Conservation (phyloP, 345 rosid species). For the Moricandia moricandioides region DNA sequence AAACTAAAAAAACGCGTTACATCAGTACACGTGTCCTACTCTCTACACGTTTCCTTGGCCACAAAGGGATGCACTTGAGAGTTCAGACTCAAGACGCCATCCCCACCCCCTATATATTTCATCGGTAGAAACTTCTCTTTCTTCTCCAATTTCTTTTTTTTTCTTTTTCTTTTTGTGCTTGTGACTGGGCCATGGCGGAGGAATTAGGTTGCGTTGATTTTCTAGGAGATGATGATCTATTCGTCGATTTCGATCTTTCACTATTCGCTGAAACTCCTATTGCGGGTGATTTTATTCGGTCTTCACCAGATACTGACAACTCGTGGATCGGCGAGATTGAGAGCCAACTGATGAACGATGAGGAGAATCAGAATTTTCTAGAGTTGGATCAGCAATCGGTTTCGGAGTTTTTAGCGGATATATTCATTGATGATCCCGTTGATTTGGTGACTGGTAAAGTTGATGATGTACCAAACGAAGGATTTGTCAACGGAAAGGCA, state of each 20-base stretch:
- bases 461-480: constrained; percentile 15
- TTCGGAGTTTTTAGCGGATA: constrained; percentile 42
- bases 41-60: constrained; percentile 22
- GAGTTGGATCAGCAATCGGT: constrained; percentile 26
- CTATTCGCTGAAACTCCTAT: not conserved
- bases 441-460: constrained; percentile 28
- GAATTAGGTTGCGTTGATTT: constrained; percentile 39
- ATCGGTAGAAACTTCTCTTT: not conserved
- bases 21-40: constrained; percentile 15
- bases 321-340: constrained; percentile 52
- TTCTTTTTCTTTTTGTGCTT: not conserved
- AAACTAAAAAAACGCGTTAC: not conserved
- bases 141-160: not conserved
- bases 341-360: constrained; percentile 50
- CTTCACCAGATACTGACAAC: constrained; percentile 38
- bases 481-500: constrained; percentile 33
- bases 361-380: constrained; percentile 11
- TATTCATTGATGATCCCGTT: constrained; percentile 45
- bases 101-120: not conserved
- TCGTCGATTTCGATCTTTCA: constrained; percentile 24
- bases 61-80: constrained; percentile 5
- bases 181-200: not conserved
- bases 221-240: constrained; percentile 14
- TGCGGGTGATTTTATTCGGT: not conserved
- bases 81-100: not conserved